Evolutionary conservation across 2,329 filamentous ascomycete species (phyloP), one percentile per base, ranked within the genome.

Genomic region (Anthostomella pinea): DNA sequence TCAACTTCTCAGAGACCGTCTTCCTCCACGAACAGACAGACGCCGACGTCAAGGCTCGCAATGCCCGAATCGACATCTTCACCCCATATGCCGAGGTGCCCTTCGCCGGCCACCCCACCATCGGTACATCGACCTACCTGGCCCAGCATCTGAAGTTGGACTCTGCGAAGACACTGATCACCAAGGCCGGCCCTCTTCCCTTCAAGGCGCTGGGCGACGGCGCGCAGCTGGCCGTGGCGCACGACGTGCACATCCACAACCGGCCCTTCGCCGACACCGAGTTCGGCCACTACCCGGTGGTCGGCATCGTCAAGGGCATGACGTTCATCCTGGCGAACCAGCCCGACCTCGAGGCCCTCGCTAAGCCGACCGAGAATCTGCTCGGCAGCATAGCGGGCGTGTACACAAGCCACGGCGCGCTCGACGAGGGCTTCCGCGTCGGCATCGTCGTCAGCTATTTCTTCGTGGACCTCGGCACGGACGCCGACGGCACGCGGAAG

Each of bases 261-360:
- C 48, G 53, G 23, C 60, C 54, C 2, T 54, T 72, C 11, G 51
- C 57, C 9, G 43, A 56, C 18, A 35, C 65, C 3, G 25, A 49
- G 27, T 35, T 37, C 28, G 45, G 56, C 25, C 28, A 54, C n/a
- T 63, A 69, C 13, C 69, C 72, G 10, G 49, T 77, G 18, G 69
- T 78, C 34, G 79, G 74, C 45, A 78, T 87, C 30, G 83, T 87
- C 25, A 77, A 78, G 30, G 85, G 84, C 29, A 83, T 89, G 79
- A 77, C 76, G 1, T 87, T 86, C 58, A 61, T 79, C 17, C 70
- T 85, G 25, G 66, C 83, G 10, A 65, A 77, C 49, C 66, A 90
- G 13, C 68, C 75, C 0, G 70, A 68, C 36, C 59, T 85, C 6
- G 76, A 77, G 23, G 69, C 73, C 3, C 67, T 90, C 9, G 70